Evolutionary conservation across 2,329 filamentous ascomycete species (phyloP), one percentile per base, ranked within the genome.

Genomic region (Magnaporthales sp.): DNA sequence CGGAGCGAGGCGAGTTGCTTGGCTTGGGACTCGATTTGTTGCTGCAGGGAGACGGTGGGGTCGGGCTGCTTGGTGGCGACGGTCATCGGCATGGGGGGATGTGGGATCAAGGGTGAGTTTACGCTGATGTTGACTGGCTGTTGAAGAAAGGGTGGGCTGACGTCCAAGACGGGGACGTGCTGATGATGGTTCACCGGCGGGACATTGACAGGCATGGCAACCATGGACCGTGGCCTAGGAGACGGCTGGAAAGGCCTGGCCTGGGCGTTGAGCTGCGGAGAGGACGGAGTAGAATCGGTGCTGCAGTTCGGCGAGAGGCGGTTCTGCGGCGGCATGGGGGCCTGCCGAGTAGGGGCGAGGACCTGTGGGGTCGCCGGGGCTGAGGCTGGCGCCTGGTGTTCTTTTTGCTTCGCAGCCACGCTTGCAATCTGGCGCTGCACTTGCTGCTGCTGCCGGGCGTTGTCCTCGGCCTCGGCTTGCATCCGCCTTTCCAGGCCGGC

Each of bases 21-120:
- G 22, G 64, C 61, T 26, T 69, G 66, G 0, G 65, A n/a, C 22
- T 66, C 62, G 1, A 66, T 30, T 7, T 62, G 65, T 11, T 27
- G 46, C 3, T 58, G 60, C 4, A 66, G 27, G 27, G 62, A 46
- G 26, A 11, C 30, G 26, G 29, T 19, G 15, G 30, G 54, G 54
- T 22, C 7, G 11, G 15, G 38, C 15, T 46, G 38, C 38, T 46
- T 19, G 15, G n/a, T n/a, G n/a, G n/a, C n/a, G n/a, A n/a, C n/a
- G n/a, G n/a, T 19, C 38, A 46, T 46, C 15, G 38, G 38, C 38
- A 46, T 46, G 38, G 38, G 38, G 38, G 38, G 38, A 11, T 11
- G 11, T 3, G 32, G 31, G 4, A 32, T 32, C 9, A 11, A 32
- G 11, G 32, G 32, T 15, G 32, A 19, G 2, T 19, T n/a, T 7